A percentile compares a stretch with the other conserved stretches of the same genome.
Evolutionary conservation across 2,329 filamentous ascomycete species (phyloP).

Genomic region (Cordyceps fumosorosea): DNA sequence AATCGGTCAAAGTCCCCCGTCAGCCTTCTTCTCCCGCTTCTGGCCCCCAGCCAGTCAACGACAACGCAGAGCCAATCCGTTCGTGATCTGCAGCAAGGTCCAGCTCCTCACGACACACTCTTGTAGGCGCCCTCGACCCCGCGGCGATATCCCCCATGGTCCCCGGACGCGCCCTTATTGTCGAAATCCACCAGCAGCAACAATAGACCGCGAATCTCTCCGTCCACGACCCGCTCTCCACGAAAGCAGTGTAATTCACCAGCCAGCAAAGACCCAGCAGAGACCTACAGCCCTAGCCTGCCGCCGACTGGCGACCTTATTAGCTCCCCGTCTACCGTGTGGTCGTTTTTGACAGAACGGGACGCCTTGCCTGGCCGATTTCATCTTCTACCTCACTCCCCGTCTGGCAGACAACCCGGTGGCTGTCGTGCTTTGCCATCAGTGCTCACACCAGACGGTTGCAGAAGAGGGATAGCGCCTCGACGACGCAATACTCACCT

Average conservation of each 20-base stretch:
- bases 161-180: neutral
- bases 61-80: neutral
- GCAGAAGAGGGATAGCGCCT: neutral
- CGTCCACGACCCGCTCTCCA: neutral
- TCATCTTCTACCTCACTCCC: neutral
- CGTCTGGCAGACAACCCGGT: neutral
- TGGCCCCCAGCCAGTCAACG: neutral
- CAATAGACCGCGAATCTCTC: neutral
- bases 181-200: neutral
- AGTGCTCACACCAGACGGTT: neutral
- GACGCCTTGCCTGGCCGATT: neutral
- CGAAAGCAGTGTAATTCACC: neutral
- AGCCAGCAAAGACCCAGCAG: neutral
- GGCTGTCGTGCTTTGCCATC: neutral
- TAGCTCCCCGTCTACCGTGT: neutral
- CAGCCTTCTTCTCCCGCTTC: neutral
- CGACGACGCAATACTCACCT: neutral
- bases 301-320: neutral
- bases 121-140: neutral
- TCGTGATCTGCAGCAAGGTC: constrained; percentile 1
- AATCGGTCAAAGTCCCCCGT: neutral
- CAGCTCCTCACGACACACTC: neutral
- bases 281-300: neutral
- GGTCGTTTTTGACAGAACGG: neutral
- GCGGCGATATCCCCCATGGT: neutral